These are phyloP conservation scores for Wallacemonas sp. DNA, from an alignment of 208 protist species.

Conservation along the genomic window DNA sequence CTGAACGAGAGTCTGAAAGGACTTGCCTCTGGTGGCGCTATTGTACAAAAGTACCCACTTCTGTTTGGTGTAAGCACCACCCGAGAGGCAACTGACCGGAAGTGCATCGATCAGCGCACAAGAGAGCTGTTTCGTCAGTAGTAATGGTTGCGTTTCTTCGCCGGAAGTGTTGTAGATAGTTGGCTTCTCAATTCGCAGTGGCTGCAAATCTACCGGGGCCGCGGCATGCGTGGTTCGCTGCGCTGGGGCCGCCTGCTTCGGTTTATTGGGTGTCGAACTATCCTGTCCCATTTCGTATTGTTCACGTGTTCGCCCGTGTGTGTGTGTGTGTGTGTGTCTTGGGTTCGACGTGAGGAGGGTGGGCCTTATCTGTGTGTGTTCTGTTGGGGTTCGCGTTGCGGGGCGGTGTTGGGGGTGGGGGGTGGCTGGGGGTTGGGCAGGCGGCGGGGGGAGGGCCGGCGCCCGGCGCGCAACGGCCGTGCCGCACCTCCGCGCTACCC, in stretches of 20 bases:
- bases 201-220: not conserved
- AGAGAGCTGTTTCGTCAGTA: slow-evolving; percentile 15
- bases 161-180: not conserved
- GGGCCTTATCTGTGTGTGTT: not conserved
- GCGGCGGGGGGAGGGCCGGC: not conserved
- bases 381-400: not conserved
- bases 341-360: not conserved
- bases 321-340: not conserved
- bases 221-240: too few relatives aligned
- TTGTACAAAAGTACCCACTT: slow-evolving; percentile 68
- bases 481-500: not conserved
- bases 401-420: not conserved
- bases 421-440: not conserved
- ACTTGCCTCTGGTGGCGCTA: slow-evolving; percentile 56
- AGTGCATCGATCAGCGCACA: slow-evolving; percentile 22
- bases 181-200: not conserved
- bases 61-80: slow-evolving; percentile 1
- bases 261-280: not conserved
- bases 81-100: slow-evolving; percentile 22
- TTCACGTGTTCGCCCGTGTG: not conserved
- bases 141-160: not conserved
- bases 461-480: not conserved
- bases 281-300: not conserved
- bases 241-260: too few relatives aligned
- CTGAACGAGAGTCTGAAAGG: slow-evolving; percentile 58